Percentiles rank a stretch among this genome's conserved stretches.
These are phyloP conservation scores for Dioszegia aurantiaca DNA, from an alignment of 768 basidiomycete species.

Conservation along the genomic window DNA sequence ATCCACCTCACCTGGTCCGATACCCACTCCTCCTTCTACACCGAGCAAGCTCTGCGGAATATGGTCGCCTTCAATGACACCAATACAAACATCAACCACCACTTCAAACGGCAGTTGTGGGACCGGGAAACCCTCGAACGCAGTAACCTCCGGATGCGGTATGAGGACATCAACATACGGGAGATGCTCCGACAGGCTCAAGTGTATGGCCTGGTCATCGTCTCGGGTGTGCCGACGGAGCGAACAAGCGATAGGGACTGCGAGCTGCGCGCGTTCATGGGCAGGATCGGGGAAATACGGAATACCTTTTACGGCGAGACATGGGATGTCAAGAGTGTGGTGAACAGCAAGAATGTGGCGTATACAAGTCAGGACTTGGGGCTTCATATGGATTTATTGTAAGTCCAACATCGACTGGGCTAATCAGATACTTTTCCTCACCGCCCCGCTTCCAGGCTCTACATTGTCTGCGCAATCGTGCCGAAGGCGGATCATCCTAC, in stretches of 20 bases:
- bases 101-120: conserved; percentile 56
- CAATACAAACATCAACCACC: conserved; percentile 14
- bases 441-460: conserved; percentile 91
- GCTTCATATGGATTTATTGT: conserved; percentile 89
- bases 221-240: conserved; percentile 66
- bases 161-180: conserved; percentile 57
- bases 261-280: conserved; percentile 66
- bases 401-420: conserved; percentile 47
- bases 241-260: conserved; percentile 64
- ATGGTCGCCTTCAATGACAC: conserved; percentile 19
- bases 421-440: conserved; percentile 74
- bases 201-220: conserved; percentile 70
- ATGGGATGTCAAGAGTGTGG: conserved; percentile 78
- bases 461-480: conserved; percentile 82
- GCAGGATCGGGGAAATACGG: conserved; percentile 70
- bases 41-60: conserved; percentile 2
- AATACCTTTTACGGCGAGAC: conserved; percentile 83
- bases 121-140: conserved; percentile 58
- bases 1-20: conserved; percentile 11
- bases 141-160: conserved; percentile 59
- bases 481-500: conserved; percentile 75
- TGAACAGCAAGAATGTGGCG: conserved; percentile 81
- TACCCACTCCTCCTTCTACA: conserved; percentile 10
- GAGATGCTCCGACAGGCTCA: conserved; percentile 67
- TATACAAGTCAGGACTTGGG: conserved; percentile 88